A percentile compares a stretch with the other conserved stretches of the same genome.
Conservation (phyloP, 176 grass and related monocot genomes). For the Neostapfia colusana region DNA sequence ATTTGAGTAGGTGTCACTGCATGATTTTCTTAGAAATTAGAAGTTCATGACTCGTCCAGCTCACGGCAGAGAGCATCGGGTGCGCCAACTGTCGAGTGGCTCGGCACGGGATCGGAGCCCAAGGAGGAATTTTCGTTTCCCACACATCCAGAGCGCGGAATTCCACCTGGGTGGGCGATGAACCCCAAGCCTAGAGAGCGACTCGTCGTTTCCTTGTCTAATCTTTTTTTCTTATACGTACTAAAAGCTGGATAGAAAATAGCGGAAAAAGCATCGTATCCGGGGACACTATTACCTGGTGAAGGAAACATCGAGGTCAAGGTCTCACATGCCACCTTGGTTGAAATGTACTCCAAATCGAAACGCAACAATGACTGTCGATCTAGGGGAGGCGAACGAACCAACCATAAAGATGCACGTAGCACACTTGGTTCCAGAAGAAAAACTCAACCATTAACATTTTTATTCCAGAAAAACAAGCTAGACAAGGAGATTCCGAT, state of each 20-base stretch:
- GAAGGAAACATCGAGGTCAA: not conserved
- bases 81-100: not conserved
- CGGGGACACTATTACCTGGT: not conserved
- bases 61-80: not conserved
- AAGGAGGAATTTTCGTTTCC: not conserved
- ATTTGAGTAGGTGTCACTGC: slow-evolving; percentile 17
- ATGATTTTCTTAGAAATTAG: not conserved
- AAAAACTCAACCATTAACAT: not conserved
- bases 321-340: not conserved
- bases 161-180: not conserved
- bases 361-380: not conserved
- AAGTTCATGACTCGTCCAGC: not conserved
- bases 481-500: not conserved
- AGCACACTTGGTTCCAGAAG: not conserved
- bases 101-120: not conserved
- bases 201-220: not conserved
- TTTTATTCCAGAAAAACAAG: not conserved
- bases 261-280: not conserved
- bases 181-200: not conserved
- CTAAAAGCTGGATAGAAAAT: not conserved
- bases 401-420: not conserved
- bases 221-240: no score
- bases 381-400: not conserved
- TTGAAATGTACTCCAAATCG: not conserved
- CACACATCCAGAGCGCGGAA: not conserved